phyloP scores from a whole-genome alignment of 257 asterid species.

The Solanum bulbocastanum region DNA sequence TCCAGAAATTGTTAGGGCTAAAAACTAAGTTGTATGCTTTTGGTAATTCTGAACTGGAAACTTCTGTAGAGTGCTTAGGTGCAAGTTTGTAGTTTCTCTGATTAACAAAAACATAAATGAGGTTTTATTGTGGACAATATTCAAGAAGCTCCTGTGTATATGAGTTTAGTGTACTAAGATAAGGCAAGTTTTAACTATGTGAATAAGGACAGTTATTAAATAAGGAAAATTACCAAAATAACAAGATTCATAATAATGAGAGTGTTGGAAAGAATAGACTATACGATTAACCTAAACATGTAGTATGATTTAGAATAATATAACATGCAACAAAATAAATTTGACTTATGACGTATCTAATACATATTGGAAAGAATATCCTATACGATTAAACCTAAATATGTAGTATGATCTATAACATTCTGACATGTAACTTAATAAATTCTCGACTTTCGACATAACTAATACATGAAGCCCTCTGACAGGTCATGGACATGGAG shows the following conservation, averaged over 20 bases:
- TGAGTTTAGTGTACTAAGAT: not conserved
- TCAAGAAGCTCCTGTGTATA: not conserved
- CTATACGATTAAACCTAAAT: not conserved
- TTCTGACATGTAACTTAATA: not conserved
- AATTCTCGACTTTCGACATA: not conserved
- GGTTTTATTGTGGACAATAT: not conserved
- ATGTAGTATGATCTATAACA: not conserved
- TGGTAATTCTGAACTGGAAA: not conserved
- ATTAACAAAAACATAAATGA: not conserved
- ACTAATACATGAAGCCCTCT: not conserved
- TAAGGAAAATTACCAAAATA: not conserved
- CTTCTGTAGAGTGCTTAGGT: not conserved
- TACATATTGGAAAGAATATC: not conserved
- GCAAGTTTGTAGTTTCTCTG: not conserved
- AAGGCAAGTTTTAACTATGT: not conserved
- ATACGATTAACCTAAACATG: not conserved
- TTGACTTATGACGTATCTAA: not conserved
- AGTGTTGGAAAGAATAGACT: not conserved
- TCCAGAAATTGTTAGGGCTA: not conserved
- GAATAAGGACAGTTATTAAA: not conserved
- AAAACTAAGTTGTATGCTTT: not conserved
- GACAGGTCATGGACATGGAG: conserved; percentile 96
- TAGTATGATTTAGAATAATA: not conserved
- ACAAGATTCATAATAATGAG: not conserved
- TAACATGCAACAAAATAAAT: not conserved